Evolutionary conservation across 1,139 yeast species (phyloP), one percentile per base, ranked within the genome.

Genomic region (Nadsonia starkeyi-henricii): DNA sequence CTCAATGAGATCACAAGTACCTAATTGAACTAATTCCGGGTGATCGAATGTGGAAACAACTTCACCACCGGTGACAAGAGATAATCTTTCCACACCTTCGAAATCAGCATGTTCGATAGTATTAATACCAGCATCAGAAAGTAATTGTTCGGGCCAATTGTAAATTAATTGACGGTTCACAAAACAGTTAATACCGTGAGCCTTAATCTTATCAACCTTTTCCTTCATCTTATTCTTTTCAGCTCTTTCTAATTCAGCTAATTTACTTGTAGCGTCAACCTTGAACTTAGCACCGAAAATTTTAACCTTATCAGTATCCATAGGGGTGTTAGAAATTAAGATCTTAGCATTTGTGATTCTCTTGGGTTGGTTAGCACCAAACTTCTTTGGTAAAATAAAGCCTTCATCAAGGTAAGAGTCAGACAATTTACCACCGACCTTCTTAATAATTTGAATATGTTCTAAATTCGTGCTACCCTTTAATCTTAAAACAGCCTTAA

Each of bases 61-160:
- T 70, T 91, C 98, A 60, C 96, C 98, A 47, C 98, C 98, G 5
- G 97, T 89, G 23, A 89, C 98, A 46, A 91, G 73, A 3, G 98
- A 96, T 57, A 91, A 75, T 64, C 98, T 81, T 71, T 91, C 98
- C 51, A 91, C 88, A 59, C 98, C 99, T 62, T 86, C 98, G 59
- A 93, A 93, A 67, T 93, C 99, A 20, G 98, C 98, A 62, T 93
- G 98, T 69, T 91, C 98, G 55, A 91, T 86, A 36, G 96, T 81
- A 67, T 86, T 89, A 60, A 91, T 84, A 51, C 81, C 79, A 44
- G 86, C 68, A 60, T 91, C 98, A 5, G 95, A 77, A 62, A 91
- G 85, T 56, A 91, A 73, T 66, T 86, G 96, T 68, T 91, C 98
- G 30, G 99, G 98, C 75, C 91, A 93, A 69, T 91, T 96, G 69